A percentile compares a stretch with the other conserved stretches of the same genome.
Evolutionary conservation across 441 rosid species (phyloP).

Genomic region (Gossypium trilobum): DNA sequence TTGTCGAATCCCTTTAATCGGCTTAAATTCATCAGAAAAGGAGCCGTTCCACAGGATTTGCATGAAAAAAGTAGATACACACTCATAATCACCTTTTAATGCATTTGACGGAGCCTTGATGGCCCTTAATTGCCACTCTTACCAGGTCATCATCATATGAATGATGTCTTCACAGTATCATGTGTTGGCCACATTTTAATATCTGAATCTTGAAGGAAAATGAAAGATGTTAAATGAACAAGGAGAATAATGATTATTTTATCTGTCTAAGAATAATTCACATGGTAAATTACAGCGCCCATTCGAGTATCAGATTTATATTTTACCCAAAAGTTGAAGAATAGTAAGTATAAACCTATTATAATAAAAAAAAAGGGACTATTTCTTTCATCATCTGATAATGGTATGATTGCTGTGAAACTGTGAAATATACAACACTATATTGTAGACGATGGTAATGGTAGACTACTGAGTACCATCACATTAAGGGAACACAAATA

Average conservation of each 20-base stretch:
- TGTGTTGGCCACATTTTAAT: background rate
- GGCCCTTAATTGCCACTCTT: conserved; percentile 2
- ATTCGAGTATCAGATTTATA: conserved; percentile 6
- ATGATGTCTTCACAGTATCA: conserved; percentile 7
- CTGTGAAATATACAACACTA: background rate
- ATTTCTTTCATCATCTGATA: background rate
- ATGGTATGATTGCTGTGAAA: background rate
- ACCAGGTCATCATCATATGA: background rate
- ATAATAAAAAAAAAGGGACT: background rate
- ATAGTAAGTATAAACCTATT: background rate
- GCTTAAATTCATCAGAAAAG: too few relatives aligned
- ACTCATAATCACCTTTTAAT: background rate
- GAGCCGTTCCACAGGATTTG: too few relatives aligned
- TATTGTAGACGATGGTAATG: background rate
- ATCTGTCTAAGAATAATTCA: background rate
- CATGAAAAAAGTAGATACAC: too few relatives aligned
- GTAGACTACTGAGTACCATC: background rate
- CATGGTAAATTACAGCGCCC: background rate
- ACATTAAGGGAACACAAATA: background rate
- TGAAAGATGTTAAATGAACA: background rate
- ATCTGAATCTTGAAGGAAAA: too few relatives aligned
- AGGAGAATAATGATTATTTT: background rate
- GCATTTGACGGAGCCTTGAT: conserved; percentile 5
- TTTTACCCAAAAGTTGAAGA: background rate
- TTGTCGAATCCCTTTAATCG: too few relatives aligned